Conservation (phyloP, 2,329 filamentous ascomycete genomes). For the Xylaria sp. region DNA sequence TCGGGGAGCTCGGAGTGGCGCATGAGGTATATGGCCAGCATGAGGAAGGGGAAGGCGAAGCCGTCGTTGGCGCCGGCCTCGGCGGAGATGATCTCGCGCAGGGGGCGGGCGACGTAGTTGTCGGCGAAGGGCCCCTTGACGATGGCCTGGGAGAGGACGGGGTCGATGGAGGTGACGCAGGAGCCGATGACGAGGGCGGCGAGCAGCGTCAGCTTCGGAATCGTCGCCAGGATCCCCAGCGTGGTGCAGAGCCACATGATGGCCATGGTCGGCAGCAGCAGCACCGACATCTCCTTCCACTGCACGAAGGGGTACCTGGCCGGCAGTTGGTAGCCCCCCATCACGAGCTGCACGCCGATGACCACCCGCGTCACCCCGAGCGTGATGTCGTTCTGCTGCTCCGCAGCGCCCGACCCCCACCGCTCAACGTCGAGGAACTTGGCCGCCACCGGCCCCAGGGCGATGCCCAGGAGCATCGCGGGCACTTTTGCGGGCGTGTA, state of each 20-base stretch:
- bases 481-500: slow-evolving; percentile 48
- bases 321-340: slow-evolving; percentile 64
- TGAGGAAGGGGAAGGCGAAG: slow-evolving; percentile 63
- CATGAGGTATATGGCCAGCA: slow-evolving; percentile 60
- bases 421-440: slow-evolving; percentile 52
- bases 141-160: slow-evolving; percentile 63
- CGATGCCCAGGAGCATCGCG: slow-evolving; percentile 55
- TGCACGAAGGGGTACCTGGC: slow-evolving; percentile 54
- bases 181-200: slow-evolving; percentile 60
- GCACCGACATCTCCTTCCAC: slow-evolving; percentile 57
- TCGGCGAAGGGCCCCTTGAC: slow-evolving; percentile 66
- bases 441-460: slow-evolving; percentile 57
- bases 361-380: slow-evolving; percentile 58
- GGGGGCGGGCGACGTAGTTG: slow-evolving; percentile 59
- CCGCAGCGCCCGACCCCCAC: slow-evolving; percentile 43
- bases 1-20: slow-evolving; percentile 50
- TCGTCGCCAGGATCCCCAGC: slow-evolving; percentile 55
- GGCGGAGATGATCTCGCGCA: slow-evolving; percentile 64
- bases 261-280: slow-evolving; percentile 62
- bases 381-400: slow-evolving; percentile 44
- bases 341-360: slow-evolving; percentile 63
- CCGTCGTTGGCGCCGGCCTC: slow-evolving; percentile 64
- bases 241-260: slow-evolving; percentile 64
- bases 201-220: slow-evolving; percentile 57
- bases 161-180: slow-evolving; percentile 64